Percentiles rank a stretch among this genome's conserved stretches.
phyloP scores from a whole-genome alignment of 495 filamentous ascomycete species.

The Neurospora pannonica region DNA sequence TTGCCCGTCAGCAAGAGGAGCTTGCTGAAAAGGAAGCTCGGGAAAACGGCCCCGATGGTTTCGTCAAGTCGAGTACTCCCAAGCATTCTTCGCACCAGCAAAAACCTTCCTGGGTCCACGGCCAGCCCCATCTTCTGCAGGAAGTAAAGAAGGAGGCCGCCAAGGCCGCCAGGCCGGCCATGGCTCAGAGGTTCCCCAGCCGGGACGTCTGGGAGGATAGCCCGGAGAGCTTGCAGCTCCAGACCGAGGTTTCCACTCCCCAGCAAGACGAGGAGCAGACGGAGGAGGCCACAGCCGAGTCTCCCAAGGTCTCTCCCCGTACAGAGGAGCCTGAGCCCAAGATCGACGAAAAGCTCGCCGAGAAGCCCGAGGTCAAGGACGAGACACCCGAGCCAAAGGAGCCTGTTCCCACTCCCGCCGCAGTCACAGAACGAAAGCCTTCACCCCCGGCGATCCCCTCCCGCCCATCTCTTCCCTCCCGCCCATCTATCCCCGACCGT shows the following conservation, averaged over 20 bases:
- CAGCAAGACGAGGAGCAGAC: constrained; percentile 37
- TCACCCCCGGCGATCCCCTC: not conserved
- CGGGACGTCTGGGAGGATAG: constrained; percentile 95
- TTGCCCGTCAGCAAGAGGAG: constrained; percentile 45
- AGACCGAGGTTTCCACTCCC: constrained; percentile 65
- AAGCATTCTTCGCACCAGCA: constrained; percentile 34
- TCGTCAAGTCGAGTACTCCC: constrained; percentile 18
- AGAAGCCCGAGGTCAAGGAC: constrained; percentile 12
- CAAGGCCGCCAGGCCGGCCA: constrained; percentile 28
- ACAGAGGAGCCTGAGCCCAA: constrained; percentile 14
- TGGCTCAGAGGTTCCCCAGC: constrained; percentile 79
- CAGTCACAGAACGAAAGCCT: not conserved
- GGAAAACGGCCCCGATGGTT: constrained; percentile 28
- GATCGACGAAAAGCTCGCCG: constrained; percentile 20
- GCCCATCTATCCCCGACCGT: constrained; percentile 27
- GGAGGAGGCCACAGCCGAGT: not conserved
- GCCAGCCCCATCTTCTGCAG: constrained; percentile 30
- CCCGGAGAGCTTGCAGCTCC: constrained; percentile 70
- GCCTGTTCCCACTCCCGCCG: not conserved
- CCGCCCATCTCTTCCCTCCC: not conserved
- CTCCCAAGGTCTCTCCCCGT: not conserved
- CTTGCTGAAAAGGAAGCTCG: constrained; percentile 40
- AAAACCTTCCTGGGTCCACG: constrained; percentile 35
- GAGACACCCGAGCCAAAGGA: constrained; percentile 24
- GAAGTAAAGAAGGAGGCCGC: constrained; percentile 24